Evolutionary conservation across 352 stramenopile genomes (phyloP).

Genomic region (Globisporangium radiosum): DNA sequence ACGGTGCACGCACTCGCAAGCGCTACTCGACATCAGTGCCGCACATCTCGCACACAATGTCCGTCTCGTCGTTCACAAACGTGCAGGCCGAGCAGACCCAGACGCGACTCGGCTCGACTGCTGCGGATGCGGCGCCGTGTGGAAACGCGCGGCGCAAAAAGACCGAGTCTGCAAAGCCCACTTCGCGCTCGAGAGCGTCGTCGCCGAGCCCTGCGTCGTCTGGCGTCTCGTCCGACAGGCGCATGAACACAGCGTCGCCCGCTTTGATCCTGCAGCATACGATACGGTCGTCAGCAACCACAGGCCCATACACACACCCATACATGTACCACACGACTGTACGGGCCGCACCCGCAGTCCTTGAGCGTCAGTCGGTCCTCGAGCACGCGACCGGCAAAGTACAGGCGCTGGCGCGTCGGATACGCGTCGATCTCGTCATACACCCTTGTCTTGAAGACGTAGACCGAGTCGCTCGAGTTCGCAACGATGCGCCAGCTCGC

Average conservation of each 20-base stretch:
- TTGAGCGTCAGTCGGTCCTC: constrained; percentile 54
- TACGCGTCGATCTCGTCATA: constrained; percentile 61
- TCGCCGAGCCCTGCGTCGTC: constrained; percentile 26
- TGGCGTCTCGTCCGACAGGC: constrained; percentile 43
- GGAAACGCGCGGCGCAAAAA: constrained; percentile 33
- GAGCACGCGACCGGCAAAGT: constrained; percentile 55
- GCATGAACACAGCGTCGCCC: constrained; percentile 69
- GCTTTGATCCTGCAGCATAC: constrained; percentile 48
- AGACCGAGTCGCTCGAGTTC: constrained; percentile 63
- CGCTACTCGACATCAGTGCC: constrained; percentile 30
- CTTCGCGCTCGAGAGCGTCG: constrained; percentile 45
- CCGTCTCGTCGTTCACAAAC: constrained; percentile 64
- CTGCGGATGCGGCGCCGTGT: constrained; percentile 11
- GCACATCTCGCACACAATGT: constrained; percentile 66
- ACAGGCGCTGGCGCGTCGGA: constrained; percentile 63
- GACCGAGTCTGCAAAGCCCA: constrained; percentile 70
- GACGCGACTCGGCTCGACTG: constrained; percentile 24
- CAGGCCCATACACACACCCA: not conserved
- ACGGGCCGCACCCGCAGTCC: constrained; percentile 41
- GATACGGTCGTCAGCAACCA: not conserved
- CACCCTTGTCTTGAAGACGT: constrained; percentile 74
- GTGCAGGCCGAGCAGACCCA: constrained; percentile 75
- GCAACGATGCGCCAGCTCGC: constrained; percentile 42
- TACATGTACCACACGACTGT: not conserved
- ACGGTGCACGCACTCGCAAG: too few relatives aligned